These are phyloP conservation scores for Primulina eburnea DNA, from an alignment of 257 asterid species.

Conservation along the genomic window DNA sequence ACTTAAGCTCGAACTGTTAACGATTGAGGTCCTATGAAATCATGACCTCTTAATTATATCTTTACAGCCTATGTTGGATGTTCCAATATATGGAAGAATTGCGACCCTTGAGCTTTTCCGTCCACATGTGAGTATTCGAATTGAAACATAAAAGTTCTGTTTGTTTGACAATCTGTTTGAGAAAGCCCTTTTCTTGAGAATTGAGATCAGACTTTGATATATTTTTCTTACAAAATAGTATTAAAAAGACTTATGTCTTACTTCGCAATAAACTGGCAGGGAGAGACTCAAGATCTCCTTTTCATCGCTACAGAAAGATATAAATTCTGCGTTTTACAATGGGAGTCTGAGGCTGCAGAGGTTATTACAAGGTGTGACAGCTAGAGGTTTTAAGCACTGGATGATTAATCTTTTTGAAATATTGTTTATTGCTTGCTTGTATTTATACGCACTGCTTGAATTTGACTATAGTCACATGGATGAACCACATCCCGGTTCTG, in stretches of 20 bases:
- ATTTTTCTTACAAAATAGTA: neutral
- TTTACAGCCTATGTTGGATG: slow-evolving; percentile 91
- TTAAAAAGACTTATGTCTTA: slow-evolving; percentile 10
- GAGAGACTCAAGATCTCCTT: slow-evolving; percentile 89
- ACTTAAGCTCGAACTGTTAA: slow-evolving; percentile 8
- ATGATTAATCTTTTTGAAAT: neutral
- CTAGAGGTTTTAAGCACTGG: neutral
- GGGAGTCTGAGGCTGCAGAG: slow-evolving; percentile 80
- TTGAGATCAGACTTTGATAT: neutral
- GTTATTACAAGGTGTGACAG: slow-evolving; percentile 67
- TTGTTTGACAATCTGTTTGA: slow-evolving; percentile 10
- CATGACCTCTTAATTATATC: slow-evolving; percentile 15
- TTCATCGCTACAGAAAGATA: slow-evolving; percentile 90
- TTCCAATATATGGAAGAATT: slow-evolving; percentile 97
- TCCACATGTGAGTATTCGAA: slow-evolving; percentile 72
- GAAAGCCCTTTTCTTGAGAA: slow-evolving; percentile 9
- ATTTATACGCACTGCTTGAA: neutral
- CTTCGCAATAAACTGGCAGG: slow-evolving; percentile 42
- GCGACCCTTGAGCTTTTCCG: slow-evolving; percentile 98
- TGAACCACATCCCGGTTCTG: neutral
- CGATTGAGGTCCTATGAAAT: slow-evolving; percentile 8
- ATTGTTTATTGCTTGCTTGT: slow-evolving; percentile 4
- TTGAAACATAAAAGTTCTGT: slow-evolving; percentile 19
- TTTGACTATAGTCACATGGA: neutral
- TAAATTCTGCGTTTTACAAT: slow-evolving; percentile 84